phyloP scores from a whole-genome alignment of 768 basidiomycete genomes.

The Russula emetica region DNA sequence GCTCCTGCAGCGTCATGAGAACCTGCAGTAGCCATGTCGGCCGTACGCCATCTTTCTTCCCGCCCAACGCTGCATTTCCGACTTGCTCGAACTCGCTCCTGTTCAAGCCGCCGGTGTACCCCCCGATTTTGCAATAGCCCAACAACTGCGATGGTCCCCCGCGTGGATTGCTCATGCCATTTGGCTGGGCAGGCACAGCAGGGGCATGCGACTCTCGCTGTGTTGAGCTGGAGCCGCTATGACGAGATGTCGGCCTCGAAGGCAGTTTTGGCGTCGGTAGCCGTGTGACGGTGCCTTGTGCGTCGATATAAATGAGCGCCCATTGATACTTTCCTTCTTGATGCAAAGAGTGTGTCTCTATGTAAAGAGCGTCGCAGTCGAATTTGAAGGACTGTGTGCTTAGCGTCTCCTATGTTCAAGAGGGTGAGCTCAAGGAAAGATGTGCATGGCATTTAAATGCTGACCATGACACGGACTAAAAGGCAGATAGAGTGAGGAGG shows the following conservation, averaged over 20 bases:
- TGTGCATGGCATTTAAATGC: neutral
- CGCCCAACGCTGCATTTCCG: conserved; percentile 19
- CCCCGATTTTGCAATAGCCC: conserved; percentile 27
- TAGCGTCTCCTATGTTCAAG: conserved; percentile 5
- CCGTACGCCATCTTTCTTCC: conserved; percentile 14
- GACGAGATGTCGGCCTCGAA: conserved; percentile 22
- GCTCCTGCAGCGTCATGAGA: conserved; percentile 23
- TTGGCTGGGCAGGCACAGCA: conserved; percentile 9
- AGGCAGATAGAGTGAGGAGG: neutral
- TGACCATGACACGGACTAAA: conserved; percentile 16
- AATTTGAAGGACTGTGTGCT: conserved; percentile 25
- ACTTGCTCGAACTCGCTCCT: conserved; percentile 23
- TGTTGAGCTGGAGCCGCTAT: neutral
- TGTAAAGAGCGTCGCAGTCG: conserved; percentile 27
- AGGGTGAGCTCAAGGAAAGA: neutral
- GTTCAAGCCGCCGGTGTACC: conserved; percentile 19
- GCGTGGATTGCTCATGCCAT: neutral
- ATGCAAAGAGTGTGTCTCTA: conserved; percentile 27
- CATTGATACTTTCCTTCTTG: conserved; percentile 27
- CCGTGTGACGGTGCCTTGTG: conserved; percentile 14
- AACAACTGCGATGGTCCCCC: conserved; percentile 20
- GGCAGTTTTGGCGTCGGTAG: conserved; percentile 20
- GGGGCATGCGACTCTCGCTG: conserved; percentile 18
- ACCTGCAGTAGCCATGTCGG: conserved; percentile 24
- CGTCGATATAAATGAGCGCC: conserved; percentile 24